A percentile compares a stretch with the other conserved stretches of the same genome.
These are phyloP conservation scores for Oehlia diaphana DNA, from an alignment of 192 early-diverging fungal species.

Conservation along the genomic window DNA sequence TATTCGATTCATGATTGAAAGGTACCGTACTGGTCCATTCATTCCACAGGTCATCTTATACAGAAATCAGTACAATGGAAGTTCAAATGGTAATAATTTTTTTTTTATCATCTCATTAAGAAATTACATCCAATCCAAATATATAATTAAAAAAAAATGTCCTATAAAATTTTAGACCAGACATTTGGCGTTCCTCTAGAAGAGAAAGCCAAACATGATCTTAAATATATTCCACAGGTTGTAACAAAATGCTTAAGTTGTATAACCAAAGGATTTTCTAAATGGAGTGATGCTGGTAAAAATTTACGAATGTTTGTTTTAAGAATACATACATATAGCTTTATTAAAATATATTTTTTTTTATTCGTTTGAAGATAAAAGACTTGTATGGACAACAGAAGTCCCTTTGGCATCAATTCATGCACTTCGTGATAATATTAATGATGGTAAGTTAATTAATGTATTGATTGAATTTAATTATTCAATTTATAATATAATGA, in stretches of 20 bases:
- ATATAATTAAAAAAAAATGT: too few species aligned
- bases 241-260: conserved; percentile 59
- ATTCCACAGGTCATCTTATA: conserved; percentile 71
- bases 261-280: conserved; percentile 49
- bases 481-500: background rate
- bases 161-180: conserved; percentile 52
- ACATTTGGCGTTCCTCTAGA: conserved; percentile 76
- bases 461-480: background rate
- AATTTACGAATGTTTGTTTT: background rate
- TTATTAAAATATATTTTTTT: too few species aligned
- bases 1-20: conserved; percentile 74
- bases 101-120: background rate
- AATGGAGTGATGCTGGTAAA: conserved; percentile 12
- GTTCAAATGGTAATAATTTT: conserved; percentile 52
- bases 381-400: conserved; percentile 61
- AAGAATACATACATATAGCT: background rate
- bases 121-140: too few species aligned
- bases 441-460: conserved; percentile 41
- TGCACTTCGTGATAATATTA: conserved; percentile 63
- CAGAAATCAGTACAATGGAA: conserved; percentile 66
- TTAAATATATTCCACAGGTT: conserved; percentile 62
- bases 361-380: conserved; percentile 45
- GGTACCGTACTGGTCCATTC: conserved; percentile 70
- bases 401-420: conserved; percentile 60
- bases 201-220: conserved; percentile 60